phyloP scores from a whole-genome alignment of 306 rosid species.

The Geum urbanum region DNA sequence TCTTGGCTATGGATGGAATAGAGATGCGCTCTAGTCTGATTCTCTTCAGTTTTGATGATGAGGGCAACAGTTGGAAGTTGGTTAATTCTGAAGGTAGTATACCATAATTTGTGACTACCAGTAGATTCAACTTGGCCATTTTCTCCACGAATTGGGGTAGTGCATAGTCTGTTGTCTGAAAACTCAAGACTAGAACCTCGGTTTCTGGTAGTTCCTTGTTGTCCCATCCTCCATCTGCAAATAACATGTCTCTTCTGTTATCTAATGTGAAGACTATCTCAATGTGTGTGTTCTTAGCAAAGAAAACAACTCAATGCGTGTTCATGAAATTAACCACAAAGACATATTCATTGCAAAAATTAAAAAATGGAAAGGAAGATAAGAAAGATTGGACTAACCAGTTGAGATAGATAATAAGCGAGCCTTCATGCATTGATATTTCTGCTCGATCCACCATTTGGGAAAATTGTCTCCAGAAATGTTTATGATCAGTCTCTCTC shows the following conservation, averaged over 20 bases:
- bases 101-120: slow-evolving; percentile 43
- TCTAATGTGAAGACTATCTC: too few species aligned
- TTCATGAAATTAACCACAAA: too few species aligned
- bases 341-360: background rate
- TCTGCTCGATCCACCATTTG: slow-evolving; percentile 42
- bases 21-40: slow-evolving; percentile 54
- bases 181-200: slow-evolving; percentile 54
- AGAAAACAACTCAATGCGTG: background rate
- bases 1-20: slow-evolving; percentile 35
- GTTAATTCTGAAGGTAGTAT: slow-evolving; percentile 32
- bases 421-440: slow-evolving; percentile 33
- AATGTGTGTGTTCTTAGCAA: background rate
- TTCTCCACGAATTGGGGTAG: slow-evolving; percentile 48
- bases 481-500: slow-evolving; percentile 48
- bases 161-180: slow-evolving; percentile 33
- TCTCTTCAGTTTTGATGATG: slow-evolving; percentile 33
- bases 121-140: slow-evolving; percentile 49
- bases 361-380: too few species aligned
- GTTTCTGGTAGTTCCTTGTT: slow-evolving; percentile 39
- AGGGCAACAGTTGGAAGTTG: slow-evolving; percentile 33
- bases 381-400: slow-evolving; percentile 30
- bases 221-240: slow-evolving; percentile 58
- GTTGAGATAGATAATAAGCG: slow-evolving; percentile 52
- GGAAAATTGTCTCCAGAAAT: slow-evolving; percentile 39
- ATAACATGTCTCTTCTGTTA: background rate